Evolutionary conservation across 2,329 filamentous ascomycete species (phyloP), one percentile per base, ranked within the genome.

Genomic region (Bipolaris oryzae): DNA sequence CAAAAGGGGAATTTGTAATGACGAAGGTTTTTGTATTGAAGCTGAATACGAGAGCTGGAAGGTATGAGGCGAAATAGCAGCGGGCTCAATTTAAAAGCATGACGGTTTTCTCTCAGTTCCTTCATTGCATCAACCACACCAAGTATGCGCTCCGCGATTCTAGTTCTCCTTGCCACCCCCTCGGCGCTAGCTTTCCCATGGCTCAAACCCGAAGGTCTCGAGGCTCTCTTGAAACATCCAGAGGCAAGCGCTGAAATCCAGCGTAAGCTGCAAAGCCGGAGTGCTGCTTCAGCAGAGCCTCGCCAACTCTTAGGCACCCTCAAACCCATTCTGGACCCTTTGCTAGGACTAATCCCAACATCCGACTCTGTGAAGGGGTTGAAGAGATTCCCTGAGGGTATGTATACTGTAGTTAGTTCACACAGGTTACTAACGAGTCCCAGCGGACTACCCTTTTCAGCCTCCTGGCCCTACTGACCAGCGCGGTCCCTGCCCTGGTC

Each of bases 401-500:
- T 13, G 55, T 21, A 9, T 9, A 2, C 7, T 13, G 2, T 10
- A 15, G n/a, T n/a, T 3, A 3, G 2, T 33, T 33, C 11, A 7
- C 18, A 23, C 3, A 21, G 1, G 9, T 42, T 16, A 23, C 52
- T 61, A 13, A 61, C 21, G n/a, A 9, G n/a, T 10, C 15, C 39
- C 39, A 64, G 61, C 63, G 18, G 67, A 68, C 5, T 74, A 67
- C 42, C 58, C 58, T 9, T 79, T 74, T 50, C 62, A 72, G n/a
- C 69, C 75, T 10, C 77, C 77, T 3, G 68, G 68, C 1, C 52
- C 69, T 15, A 72, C 68, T 7, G 78, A 80, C 53, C 78, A 80
- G 34, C 74, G 76, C 51, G 76, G 76, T n/a, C 70, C 67, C 39
- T 79, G 77, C 57, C 77, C 77, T 10, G 75, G 76, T 18, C 57